Evolutionary conservation across 1,284 basidiomycete genomes (phyloP), one percentile per base, ranked within the genome.

Genomic region (Ceratobasidium sp.): DNA sequence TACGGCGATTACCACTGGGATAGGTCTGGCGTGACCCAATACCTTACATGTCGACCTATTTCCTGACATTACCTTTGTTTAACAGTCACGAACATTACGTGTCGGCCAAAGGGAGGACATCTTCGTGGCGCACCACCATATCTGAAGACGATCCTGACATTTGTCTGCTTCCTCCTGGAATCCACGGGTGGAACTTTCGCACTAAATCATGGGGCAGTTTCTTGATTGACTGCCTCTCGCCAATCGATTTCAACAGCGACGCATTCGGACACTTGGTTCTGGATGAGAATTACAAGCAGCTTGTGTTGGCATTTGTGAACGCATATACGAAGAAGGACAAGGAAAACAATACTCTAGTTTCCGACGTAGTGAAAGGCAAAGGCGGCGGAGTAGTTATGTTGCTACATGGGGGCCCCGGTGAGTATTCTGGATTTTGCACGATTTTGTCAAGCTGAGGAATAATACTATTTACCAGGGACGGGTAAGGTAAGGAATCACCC

Each of bases 321-420:
- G 64, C 51, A 22, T 51, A 66, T 19, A 31, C 37, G 8, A 41
- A 43, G 27, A 31, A 29, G 11, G 49, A 37, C 14, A n/a, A n/a
- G 8, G 43, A 9, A 24, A 19, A 29, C 8, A n/a, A 5, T 5
- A 9, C 51, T 16, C n/a, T 66, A 16, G 24, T 66, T 9, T 22
- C 27, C 1, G 64, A 66, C 24, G 8, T 54, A 1, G 34, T 66
- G 6, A 16, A 24, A 5, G 64, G 64, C 2, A 66, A 66, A 22
- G 64, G 64, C 3, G 34, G 27, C 7, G 64, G 64, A n/a, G 2
- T 54, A 14, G 49, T 66, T 2, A 31, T 66, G 24, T n/a, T 66
- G 7, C 24, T 66, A 1, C 64, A 66, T 22, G 64, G 64, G 37
- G 54, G 27, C n/a, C 64, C 64, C 22, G 64, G 64, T 66, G 7